Evolutionary conservation across 345 rosid genomes (phyloP), one percentile per base, ranked within the genome.

Genomic region (Adansonia digitata): DNA sequence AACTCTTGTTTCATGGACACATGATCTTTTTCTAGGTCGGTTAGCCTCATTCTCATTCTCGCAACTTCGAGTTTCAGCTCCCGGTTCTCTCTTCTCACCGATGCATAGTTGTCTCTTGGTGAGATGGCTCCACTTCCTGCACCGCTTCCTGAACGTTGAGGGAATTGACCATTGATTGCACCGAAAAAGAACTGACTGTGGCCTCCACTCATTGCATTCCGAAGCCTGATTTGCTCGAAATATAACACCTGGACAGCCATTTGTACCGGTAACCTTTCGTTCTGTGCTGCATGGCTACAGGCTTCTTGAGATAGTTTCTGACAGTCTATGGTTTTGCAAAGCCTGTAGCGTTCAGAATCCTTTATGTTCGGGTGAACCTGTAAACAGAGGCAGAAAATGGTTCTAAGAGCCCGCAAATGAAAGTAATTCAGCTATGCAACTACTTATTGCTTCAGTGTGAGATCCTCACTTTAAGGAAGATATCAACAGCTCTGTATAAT

Each of bases 201-300:
- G 34, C 91, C 88, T 43, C 97, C 94, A 26, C 85, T 95, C 99
- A 95, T 95, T 14, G 99, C 99, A 67, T 93, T 93, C 64, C 98
- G 80, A 17, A 95, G 94, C 77, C 98, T 90, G 82, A 90, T 91
- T 74, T 95, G 99, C 85, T 95, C 99, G 24, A 91, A 93, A 82
- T 91, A 93, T 6, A 95, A 79, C 22, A 93, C 98, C 72, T 95
- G 98, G 45, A 95, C 97, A 9, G 98, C 94, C 98, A 91, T 95
- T 77, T 95, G 98, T 26, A 95, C 93, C 0, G 99, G 98, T 24
- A 93, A 67, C 75, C 99, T 90, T 77, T 95, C 99, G 61, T 95
- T 93, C 46, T 95, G 99, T 0, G 98, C 99, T 0, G 99, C 99
- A n/a, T 95, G 98, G 83, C 98, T 91, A 83, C 99, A 95, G 46